Base-by-base conservation (phyloP, 805 yeast species). In the Saturnispora halmiae region DNA sequence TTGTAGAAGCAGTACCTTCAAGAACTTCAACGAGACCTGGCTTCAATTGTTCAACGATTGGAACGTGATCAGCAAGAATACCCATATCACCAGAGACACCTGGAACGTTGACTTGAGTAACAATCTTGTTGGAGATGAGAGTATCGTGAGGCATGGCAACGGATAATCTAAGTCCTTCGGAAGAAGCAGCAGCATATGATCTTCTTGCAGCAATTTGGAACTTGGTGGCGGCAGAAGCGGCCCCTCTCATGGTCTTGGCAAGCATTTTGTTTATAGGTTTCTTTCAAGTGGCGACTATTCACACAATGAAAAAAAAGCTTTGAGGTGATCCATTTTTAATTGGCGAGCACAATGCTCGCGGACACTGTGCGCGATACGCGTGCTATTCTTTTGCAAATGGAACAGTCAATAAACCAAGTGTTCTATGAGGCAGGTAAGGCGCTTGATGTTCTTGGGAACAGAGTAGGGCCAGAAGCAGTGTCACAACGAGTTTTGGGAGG, bases 41-140 rank as follows among this genome's bases (percentile, higher is more conserved):
- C 60, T 79, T 76, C 63, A 92, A 79, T 74, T 92, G 95, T 71
- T 92, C 97, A 50, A 90, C 86, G 56, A 83, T 77, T 57, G 98
- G 97, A 59, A 92, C 95, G 78, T 92, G 98, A 72, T 85, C 82
- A 55, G 97, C 96, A 61, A 92, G 72, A 51, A 92, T 77, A 84
- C 98, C 98, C 67, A 90, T 77, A 61, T 84, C 94, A 64, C 98
- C 98, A 52, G 92, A 79, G 58, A 81, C 73, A 50, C 95, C 94
- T 59, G 98, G 98, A 53, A 92, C 73, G 71, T 92, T 92, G 54
- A 92, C 97, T 73, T 92, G 86, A 59, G 69, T 54, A 50, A 61
- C 63, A 46, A 53, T 63, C 49, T 60, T 59, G 52, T 58, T 50
- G 28, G 52, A 40, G 48, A 58, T 46, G 38, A 58, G 30, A 27